phyloP scores from a whole-genome alignment of 345 rosid genomes.

The Brassica nigra region DNA sequence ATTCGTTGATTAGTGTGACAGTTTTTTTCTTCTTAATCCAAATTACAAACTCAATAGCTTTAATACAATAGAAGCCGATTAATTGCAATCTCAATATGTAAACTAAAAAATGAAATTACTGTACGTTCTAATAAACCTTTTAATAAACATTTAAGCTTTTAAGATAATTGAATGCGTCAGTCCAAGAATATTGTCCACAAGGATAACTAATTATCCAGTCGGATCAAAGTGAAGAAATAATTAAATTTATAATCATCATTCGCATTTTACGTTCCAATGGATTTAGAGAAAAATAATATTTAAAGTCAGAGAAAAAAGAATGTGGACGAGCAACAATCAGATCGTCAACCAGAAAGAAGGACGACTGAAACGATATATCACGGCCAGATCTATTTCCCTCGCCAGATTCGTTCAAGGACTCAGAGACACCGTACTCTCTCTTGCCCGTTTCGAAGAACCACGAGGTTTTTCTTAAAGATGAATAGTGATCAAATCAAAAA shows the following conservation, averaged over 20 bases:
- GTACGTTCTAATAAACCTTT: too few species aligned
- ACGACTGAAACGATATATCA: slow-evolving; percentile 49
- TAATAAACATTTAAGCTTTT: neutral
- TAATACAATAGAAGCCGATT: too few species aligned
- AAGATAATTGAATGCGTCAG: slow-evolving; percentile 30
- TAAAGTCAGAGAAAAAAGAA: neutral
- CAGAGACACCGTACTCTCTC: slow-evolving; percentile 46
- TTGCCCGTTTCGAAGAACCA: slow-evolving; percentile 24
- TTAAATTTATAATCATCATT: slow-evolving; percentile 8
- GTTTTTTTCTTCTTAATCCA: too few species aligned
- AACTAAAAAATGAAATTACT: too few species aligned
- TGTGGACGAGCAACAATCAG: slow-evolving; percentile 45
- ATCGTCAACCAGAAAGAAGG: slow-evolving; percentile 18
- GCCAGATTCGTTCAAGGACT: slow-evolving; percentile 32
- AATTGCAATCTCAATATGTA: too few species aligned
- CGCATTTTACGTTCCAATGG: neutral
- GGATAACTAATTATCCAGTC: slow-evolving; percentile 22
- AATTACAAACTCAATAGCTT: too few species aligned
- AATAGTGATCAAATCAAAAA: neutral
- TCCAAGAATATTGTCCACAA: slow-evolving; percentile 14
- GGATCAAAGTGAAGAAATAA: slow-evolving; percentile 44
- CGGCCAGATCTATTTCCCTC: slow-evolving; percentile 38
- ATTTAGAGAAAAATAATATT: neutral
- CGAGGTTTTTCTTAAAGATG: slow-evolving; percentile 26
- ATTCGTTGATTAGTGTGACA: too few species aligned